Conservation (phyloP, 2,329 filamentous ascomycete genomes). For the Fusarium coicis region DNA sequence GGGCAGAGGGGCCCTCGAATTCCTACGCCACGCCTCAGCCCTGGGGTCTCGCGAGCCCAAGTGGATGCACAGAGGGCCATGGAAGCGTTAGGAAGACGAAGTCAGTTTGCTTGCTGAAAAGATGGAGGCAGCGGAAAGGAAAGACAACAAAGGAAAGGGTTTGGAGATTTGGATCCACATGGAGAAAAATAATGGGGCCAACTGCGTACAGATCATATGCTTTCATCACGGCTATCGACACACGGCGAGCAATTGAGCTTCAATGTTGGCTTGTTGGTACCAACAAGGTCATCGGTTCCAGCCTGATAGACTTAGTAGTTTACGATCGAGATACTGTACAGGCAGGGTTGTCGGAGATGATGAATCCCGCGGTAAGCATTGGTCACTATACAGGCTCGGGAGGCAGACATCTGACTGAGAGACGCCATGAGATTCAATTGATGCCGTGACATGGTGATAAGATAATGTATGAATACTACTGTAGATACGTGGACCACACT, state of each 20-base stretch:
- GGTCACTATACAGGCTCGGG: not conserved
- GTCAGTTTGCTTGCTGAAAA: conserved; percentile 7
- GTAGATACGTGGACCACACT: conserved; percentile 16
- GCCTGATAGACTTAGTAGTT: not conserved
- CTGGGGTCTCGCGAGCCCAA: conserved; percentile 20
- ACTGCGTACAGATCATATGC: conserved; percentile 8
- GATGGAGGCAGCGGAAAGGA: conserved; percentile 23
- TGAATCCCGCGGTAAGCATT: not conserved
- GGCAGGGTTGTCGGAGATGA: not conserved
- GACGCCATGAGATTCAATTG: not conserved
- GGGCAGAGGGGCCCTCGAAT: conserved; percentile 6
- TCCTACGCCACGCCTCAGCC: conserved; percentile 34
- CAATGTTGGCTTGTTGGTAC: not conserved
- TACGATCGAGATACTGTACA: conserved; percentile 1
- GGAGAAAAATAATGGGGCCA: conserved; percentile 15
- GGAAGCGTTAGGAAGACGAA: conserved; percentile 41
- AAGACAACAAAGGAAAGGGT: conserved; percentile 28
- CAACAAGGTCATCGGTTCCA: not conserved
- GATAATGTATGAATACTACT: conserved; percentile 1
- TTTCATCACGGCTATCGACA: not conserved
- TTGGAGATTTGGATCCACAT: conserved; percentile 25
- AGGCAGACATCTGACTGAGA: not conserved
- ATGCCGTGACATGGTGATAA: not conserved
- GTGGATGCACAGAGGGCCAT: conserved; percentile 39
- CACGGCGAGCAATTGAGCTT: not conserved